Percentiles rank a stretch among this genome's conserved stretches.
Conservation (phyloP, 331 rosid species). For the Malus hybrid region DNA sequence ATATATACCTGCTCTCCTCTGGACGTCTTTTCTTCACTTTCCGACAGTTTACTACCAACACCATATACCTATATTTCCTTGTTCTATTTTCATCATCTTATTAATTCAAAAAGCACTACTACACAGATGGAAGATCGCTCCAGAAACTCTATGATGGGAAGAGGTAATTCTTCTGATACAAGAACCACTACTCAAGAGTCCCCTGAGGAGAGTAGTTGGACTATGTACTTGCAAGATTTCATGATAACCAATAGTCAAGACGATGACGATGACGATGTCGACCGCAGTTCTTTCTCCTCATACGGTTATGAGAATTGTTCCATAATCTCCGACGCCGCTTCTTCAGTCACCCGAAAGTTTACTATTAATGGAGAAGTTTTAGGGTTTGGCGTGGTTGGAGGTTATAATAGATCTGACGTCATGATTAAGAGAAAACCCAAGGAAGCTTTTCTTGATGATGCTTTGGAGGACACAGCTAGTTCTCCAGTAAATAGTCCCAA, state of each 20-base stretch:
- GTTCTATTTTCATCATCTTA: slow-evolving; percentile 14
- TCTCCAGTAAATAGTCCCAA: slow-evolving; percentile 72
- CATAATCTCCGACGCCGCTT: slow-evolving; percentile 33
- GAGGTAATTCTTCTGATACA: slow-evolving; percentile 13
- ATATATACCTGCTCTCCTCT: background rate
- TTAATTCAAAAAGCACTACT: background rate
- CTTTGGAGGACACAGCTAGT: slow-evolving; percentile 85
- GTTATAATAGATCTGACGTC: slow-evolving; percentile 25
- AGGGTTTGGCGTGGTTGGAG: slow-evolving; percentile 9
- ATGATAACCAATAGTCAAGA: slow-evolving; percentile 1
- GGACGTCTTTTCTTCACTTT: background rate
- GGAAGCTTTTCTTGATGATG: slow-evolving; percentile 40
- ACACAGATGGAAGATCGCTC: slow-evolving; percentile 8
- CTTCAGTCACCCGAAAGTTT: slow-evolving; percentile 13
- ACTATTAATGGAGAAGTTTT: background rate
- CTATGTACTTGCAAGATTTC: slow-evolving; percentile 70
- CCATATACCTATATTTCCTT: background rate
- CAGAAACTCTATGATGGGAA: slow-evolving; percentile 27
- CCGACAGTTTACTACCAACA: slow-evolving; percentile 13
- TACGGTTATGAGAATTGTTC: background rate
- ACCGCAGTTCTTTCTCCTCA: background rate
- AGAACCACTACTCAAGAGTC: slow-evolving; percentile 13
- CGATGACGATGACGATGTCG: slow-evolving; percentile 2
- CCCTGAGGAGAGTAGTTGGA: slow-evolving; percentile 84
- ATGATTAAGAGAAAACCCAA: slow-evolving; percentile 35